Percentiles rank a stretch among this genome's conserved stretches.
These are phyloP conservation scores for Alternaria triticimaculans DNA, from an alignment of 2,329 filamentous ascomycete genomes.

Conservation along the genomic window DNA sequence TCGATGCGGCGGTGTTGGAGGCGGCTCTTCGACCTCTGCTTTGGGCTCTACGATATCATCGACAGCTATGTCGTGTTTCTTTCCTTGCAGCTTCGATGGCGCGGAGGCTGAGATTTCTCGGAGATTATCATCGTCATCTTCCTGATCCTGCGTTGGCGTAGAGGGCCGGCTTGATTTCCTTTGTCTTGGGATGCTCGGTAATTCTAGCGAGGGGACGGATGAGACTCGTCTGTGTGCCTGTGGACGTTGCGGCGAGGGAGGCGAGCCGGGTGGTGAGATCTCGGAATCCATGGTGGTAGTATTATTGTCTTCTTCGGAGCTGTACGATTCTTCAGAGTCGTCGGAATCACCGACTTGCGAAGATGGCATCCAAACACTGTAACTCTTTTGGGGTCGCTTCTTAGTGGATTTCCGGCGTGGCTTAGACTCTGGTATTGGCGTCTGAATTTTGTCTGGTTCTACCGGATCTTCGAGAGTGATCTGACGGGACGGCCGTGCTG, in stretches of 20 bases:
- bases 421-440: constrained; percentile 24
- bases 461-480: constrained; percentile 44
- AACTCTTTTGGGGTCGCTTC: constrained; percentile 48
- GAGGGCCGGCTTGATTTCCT: constrained; percentile 51
- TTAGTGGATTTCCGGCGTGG: constrained; percentile 41
- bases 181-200: constrained; percentile 55
- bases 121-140: constrained; percentile 11
- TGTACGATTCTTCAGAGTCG: constrained; percentile 24
- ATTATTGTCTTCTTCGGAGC: constrained; percentile 35
- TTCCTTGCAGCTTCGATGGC: constrained; percentile 39
- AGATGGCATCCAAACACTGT: constrained; percentile 58
- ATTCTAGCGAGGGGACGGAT: constrained; percentile 56
- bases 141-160: constrained; percentile 36
- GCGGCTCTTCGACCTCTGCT: constrained; percentile 36
- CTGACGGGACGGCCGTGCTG: constrained; percentile 42
- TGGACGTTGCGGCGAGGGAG: constrained; percentile 41
- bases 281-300: constrained; percentile 25
- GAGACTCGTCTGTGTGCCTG: constrained; percentile 53
- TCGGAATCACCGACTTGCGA: constrained; percentile 47
- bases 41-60: constrained; percentile 17
- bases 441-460: constrained; percentile 19
- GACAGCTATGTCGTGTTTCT: constrained; percentile 16
- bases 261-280: constrained; percentile 30
- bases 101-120: constrained; percentile 35
- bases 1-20: constrained; percentile 59